Conservation (phyloP, 1,284 basidiomycete genomes). For the Trichosporon inkin region DNA sequence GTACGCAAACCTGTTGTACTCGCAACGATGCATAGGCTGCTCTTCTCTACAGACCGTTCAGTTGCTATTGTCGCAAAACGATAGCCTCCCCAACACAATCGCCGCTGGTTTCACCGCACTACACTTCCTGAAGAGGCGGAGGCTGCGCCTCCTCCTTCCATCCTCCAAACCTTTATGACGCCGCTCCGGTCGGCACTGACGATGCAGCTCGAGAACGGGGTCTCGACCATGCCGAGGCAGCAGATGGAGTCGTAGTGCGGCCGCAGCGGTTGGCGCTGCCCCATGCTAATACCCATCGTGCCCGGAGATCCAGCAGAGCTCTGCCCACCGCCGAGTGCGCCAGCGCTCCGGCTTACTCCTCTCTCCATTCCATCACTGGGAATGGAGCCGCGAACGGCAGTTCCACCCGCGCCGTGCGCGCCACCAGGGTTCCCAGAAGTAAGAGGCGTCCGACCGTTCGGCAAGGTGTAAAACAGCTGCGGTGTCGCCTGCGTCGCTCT, state of each 20-base stretch:
- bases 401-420: not conserved
- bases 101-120: not conserved
- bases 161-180: slow-evolving; percentile 49
- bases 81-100: no score
- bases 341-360: not conserved
- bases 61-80: no score
- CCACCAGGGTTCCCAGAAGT: not conserved
- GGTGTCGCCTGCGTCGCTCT: slow-evolving; percentile 22
- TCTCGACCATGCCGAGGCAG: slow-evolving; percentile 43
- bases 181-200: slow-evolving; percentile 47
- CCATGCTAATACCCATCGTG: slow-evolving; percentile 19
- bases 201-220: slow-evolving; percentile 46
- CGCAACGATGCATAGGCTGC: no score
- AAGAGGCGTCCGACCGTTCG: slow-evolving; percentile 23
- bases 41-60: no score
- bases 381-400: not conserved
- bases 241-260: slow-evolving; percentile 49
- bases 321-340: not conserved
- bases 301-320: not conserved
- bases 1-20: no score
- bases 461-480: slow-evolving; percentile 31
- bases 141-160: slow-evolving; percentile 29
- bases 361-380: not conserved
- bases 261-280: slow-evolving; percentile 41
- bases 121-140: not conserved